Evolutionary conservation across 2,329 filamentous ascomycete species (phyloP), one percentile per base, ranked within the genome.

Genomic region (Hymenoscyphus fructigenus): DNA sequence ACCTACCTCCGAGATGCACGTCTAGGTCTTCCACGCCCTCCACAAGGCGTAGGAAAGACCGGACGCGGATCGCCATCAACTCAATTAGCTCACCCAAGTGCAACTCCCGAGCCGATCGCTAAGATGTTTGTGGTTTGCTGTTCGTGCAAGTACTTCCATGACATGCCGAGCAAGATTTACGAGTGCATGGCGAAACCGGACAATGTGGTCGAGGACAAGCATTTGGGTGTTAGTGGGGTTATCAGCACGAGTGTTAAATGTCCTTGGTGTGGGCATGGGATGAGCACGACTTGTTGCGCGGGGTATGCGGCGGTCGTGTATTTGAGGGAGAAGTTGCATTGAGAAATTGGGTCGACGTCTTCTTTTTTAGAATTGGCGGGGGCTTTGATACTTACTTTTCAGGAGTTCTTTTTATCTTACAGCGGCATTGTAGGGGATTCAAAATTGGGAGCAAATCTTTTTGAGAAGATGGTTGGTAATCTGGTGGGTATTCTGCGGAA

Each of bases 231-330:
- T 55, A 81, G 81, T 53, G 85, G 85, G 0, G 78, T 83, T 6
- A 81, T 88, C 56, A 85, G 82, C 9, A 88, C 87, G 68, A 85
- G 83, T 72, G 85, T 90, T 29, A 85, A 84, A 69, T 91, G 89
- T 74, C 88, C 88, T 9, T 91, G 89, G 89, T 92, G 89, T 74
- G 80, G 80, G 55, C 89, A 92, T 77, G 83, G 84, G 59, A 91
- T 92, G 88, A 88, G 81, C 69, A 88, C 83, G 15, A 79, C 78
- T 65, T 92, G 89, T 76, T 92, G 89, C 74, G 83, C 88, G 12
- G 89, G 88, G 7, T 89, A 89, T 77, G 85, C 86, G 12, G 86
- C 89, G 1, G 81, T 88, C 56, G 84, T 92, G 3, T 85, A 88
- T 67, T 78, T 91, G 70, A 85, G 85, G 71, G 87, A 91, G 75